Percentiles rank a stretch among this genome's conserved stretches.
Conservation (phyloP, 495 filamentous ascomycete species). For the Trichoderma gamsii region DNA sequence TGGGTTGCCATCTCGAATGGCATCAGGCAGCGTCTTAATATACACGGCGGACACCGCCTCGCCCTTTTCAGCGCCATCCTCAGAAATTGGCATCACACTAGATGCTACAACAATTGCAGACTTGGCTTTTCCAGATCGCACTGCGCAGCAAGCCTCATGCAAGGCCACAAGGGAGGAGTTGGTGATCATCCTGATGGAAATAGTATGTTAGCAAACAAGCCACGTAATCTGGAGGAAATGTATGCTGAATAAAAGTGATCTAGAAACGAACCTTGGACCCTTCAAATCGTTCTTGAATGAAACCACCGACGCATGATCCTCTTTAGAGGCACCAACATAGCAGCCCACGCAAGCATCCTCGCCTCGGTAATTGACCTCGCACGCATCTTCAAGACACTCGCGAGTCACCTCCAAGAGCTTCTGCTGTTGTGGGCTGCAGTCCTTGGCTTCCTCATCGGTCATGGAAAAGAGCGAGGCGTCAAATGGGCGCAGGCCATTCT, state of each 20-base stretch:
- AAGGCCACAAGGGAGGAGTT: slow-evolving; percentile 46
- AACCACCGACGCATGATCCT: slow-evolving; percentile 29
- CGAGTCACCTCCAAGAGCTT: slow-evolving; percentile 44
- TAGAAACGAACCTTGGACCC: slow-evolving; percentile 45
- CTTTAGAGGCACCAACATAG: slow-evolving; percentile 37
- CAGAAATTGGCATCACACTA: slow-evolving; percentile 31
- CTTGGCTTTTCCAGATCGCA: slow-evolving; percentile 34
- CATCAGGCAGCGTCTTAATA: slow-evolving; percentile 44
- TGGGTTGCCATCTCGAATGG: slow-evolving; percentile 41
- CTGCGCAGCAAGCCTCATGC: slow-evolving; percentile 44
- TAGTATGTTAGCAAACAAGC: slow-evolving; percentile 20
- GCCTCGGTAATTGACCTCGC: slow-evolving; percentile 40
- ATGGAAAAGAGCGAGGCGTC: slow-evolving; percentile 38
- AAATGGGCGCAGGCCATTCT: slow-evolving; percentile 29
- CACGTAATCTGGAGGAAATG: slow-evolving; percentile 29
- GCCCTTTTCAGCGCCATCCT: slow-evolving; percentile 28
- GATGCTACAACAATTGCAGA: slow-evolving; percentile 35
- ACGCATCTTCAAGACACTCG: slow-evolving; percentile 43
- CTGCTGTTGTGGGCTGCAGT: slow-evolving; percentile 48
- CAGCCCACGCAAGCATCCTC: slow-evolving; percentile 32
- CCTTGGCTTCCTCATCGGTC: slow-evolving; percentile 33
- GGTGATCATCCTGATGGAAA: slow-evolving; percentile 28
- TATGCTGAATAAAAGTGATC: slow-evolving; percentile 19
- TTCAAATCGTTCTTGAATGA: slow-evolving; percentile 31
- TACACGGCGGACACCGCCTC: slow-evolving; percentile 30